These are phyloP conservation scores for Lentinula raphanica DNA, from an alignment of 768 basidiomycete genomes.

Conservation along the genomic window DNA sequence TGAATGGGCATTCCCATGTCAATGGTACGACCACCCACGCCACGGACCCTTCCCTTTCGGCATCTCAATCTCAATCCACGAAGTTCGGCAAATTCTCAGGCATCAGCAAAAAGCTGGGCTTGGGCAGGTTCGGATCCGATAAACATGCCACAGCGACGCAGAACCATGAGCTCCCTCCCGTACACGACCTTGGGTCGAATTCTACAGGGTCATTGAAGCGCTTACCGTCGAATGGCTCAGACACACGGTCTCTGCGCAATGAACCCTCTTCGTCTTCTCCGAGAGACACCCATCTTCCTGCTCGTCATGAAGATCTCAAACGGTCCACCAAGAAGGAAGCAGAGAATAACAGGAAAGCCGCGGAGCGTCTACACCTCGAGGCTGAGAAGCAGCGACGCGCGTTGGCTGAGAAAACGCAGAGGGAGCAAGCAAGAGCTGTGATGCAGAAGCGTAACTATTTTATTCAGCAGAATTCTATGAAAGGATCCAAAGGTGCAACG, in stretches of 20 bases:
- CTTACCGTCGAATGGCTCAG: constrained; percentile 71
- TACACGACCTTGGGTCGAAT: constrained; percentile 54
- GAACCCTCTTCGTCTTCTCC: constrained; percentile 46
- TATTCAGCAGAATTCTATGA: constrained; percentile 48
- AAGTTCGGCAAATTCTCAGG: constrained; percentile 53
- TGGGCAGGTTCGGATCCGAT: constrained; percentile 58
- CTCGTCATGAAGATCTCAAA: neutral
- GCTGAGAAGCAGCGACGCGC: constrained; percentile 82
- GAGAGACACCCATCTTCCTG: constrained; percentile 19
- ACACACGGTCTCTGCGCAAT: constrained; percentile 39
- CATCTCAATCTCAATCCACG: constrained; percentile 10
- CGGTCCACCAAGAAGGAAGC: neutral
- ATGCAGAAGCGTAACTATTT: constrained; percentile 84
- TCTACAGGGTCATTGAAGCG: constrained; percentile 69
- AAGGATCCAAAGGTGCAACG: constrained; percentile 17
- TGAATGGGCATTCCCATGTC: constrained; percentile 43
- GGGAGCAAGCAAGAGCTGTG: constrained; percentile 88
- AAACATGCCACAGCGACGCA: constrained; percentile 72
- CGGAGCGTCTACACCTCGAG: constrained; percentile 70
- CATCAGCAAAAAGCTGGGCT: constrained; percentile 60
- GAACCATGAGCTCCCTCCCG: constrained; percentile 57
- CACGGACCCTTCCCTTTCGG: constrained; percentile 24
- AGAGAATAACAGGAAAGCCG: constrained; percentile 75
- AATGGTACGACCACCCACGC: constrained; percentile 47
- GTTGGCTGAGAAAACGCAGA: constrained; percentile 65